phyloP scores from a whole-genome alignment of 176 grass and related monocot species.

The Hordeum marinum region DNA sequence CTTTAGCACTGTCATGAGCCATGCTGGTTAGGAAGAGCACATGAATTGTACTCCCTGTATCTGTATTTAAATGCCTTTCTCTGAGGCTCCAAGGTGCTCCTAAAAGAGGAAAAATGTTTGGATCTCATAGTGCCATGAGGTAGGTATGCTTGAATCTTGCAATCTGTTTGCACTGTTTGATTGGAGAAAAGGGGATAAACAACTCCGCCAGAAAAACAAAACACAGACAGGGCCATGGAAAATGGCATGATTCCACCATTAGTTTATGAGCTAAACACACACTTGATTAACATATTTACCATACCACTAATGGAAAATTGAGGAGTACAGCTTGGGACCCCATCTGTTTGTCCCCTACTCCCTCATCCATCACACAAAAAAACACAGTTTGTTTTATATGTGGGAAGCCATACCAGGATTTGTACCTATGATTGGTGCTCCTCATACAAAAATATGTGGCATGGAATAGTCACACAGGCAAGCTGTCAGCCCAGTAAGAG shows the following conservation, averaged over 20 bases:
- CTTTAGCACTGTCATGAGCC: background rate
- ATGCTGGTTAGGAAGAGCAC: background rate
- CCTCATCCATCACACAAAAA: constrained; percentile 14
- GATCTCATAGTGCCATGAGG: background rate
- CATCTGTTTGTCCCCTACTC: background rate
- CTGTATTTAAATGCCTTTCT: background rate
- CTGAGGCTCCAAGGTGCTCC: background rate
- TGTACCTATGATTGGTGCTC: constrained; percentile 19
- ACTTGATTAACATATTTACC: background rate
- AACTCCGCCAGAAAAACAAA: background rate
- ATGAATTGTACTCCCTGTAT: background rate
- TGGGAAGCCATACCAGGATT: constrained; percentile 9
- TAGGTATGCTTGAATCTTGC: background rate
- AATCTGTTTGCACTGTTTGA: constrained; percentile 7
- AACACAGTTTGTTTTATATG: constrained; percentile 7
- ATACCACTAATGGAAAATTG: constrained; percentile 4
- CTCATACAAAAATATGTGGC: constrained; percentile 4
- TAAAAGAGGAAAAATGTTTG: background rate
- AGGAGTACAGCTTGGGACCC: background rate
- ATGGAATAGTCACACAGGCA: constrained; percentile 12
- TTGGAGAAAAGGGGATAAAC: background rate
- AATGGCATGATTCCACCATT: constrained; percentile 10
- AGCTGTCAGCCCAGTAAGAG: background rate
- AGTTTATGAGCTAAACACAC: background rate
- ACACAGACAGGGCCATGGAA: background rate